These are phyloP conservation scores for Neopestalotiopsis sp. DNA, from an alignment of 2,329 filamentous ascomycete genomes.

Conservation along the genomic window DNA sequence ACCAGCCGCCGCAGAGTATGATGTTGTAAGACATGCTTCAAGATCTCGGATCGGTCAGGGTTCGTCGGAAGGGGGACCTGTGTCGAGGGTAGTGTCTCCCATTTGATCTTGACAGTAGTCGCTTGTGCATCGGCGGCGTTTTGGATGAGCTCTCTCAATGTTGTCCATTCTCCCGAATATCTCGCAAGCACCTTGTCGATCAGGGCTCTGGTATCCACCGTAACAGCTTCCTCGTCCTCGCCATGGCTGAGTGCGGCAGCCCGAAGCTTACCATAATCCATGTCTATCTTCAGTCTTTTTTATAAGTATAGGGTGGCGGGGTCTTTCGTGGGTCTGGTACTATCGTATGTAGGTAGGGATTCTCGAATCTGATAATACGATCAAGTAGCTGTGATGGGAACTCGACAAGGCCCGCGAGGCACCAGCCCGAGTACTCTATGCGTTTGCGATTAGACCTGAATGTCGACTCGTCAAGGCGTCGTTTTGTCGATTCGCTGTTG, in stretches of 20 bases:
- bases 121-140: constrained; percentile 98
- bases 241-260: constrained; percentile 86
- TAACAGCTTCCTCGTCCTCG: constrained; percentile 95
- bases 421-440: too few species aligned
- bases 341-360: neutral
- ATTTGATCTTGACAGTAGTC: constrained; percentile 85
- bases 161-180: constrained; percentile 95
- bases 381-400: too few species aligned
- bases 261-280: constrained; percentile 79
- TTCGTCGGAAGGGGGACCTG: constrained; percentile 73
- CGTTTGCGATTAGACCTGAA: neutral
- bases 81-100: constrained; percentile 87
- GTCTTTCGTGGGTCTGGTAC: neutral
- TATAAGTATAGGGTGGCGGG: neutral
- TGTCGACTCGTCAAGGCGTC: neutral
- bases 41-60: constrained; percentile 70
- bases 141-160: constrained; percentile 90
- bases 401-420: too few species aligned
- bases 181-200: constrained; percentile 97
- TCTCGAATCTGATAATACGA: neutral
- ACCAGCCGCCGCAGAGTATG: constrained; percentile 88
- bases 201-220: constrained; percentile 92
- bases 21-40: constrained; percentile 84
- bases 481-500: neutral
- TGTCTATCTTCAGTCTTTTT: constrained; percentile 35